A percentile compares a stretch with the other conserved stretches of the same genome.
Conservation (phyloP, 2,329 filamentous ascomycete species). For the Diaporthe velutina region DNA sequence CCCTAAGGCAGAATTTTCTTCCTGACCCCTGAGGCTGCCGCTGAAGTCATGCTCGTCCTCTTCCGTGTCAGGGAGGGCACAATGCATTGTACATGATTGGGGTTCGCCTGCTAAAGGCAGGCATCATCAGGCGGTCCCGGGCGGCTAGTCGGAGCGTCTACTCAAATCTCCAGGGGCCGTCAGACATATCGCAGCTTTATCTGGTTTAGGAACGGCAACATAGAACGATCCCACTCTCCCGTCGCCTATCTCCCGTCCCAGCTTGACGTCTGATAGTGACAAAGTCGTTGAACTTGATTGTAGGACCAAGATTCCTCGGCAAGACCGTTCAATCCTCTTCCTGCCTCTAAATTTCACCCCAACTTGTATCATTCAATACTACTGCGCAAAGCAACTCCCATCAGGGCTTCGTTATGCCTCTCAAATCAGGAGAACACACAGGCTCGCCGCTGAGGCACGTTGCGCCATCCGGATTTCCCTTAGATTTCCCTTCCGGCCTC, state of each 20-base stretch:
- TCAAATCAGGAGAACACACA: not conserved
- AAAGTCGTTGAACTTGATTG: not conserved
- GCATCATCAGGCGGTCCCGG: not conserved
- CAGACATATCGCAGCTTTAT: constrained; percentile 18
- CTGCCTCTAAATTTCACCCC: not conserved
- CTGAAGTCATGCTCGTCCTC: not conserved
- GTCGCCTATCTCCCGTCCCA: not conserved
- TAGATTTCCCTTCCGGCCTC: no score
- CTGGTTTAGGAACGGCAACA: constrained; percentile 10
- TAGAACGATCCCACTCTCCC: not conserved
- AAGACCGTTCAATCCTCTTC: not conserved
- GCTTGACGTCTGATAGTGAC: constrained; percentile 6
- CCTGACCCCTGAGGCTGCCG: not conserved
- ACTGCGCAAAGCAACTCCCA: not conserved
- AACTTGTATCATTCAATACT: not conserved
- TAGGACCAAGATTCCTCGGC: not conserved
- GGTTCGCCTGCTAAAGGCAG: not conserved
- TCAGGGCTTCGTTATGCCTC: not conserved
- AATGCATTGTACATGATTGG: not conserved
- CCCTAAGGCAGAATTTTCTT: not conserved
- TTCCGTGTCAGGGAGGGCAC: not conserved
- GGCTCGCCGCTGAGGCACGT: not conserved
- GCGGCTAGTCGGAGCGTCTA: not conserved
- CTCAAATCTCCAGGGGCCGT: not conserved
- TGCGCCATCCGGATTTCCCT: not conserved